These are phyloP conservation scores for Alternaria triticimaculans DNA, from an alignment of 2,329 filamentous ascomycete species.

Conservation along the genomic window DNA sequence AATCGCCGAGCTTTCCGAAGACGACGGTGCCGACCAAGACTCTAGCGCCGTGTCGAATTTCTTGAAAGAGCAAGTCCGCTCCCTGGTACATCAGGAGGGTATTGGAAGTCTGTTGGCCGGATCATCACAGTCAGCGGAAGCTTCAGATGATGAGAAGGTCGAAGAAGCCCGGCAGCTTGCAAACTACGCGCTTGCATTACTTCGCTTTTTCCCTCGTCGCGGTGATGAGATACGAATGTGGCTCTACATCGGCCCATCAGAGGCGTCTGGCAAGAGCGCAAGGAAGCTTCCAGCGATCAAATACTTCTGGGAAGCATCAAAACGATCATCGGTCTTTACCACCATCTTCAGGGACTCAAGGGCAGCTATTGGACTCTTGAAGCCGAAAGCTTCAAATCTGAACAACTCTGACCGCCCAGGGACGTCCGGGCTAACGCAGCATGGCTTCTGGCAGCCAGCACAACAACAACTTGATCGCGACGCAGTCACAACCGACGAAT, in stretches of 20 bases:
- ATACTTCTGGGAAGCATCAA: slow-evolving; percentile 81
- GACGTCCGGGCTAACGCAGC: slow-evolving; percentile 22
- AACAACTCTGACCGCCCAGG: slow-evolving; percentile 9
- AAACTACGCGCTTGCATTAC: slow-evolving; percentile 82
- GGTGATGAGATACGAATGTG: slow-evolving; percentile 95
- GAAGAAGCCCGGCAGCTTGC: slow-evolving; percentile 76
- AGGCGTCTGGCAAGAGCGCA: slow-evolving; percentile 43
- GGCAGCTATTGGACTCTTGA: slow-evolving; percentile 64
- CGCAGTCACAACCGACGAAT: slow-evolving; percentile 69
- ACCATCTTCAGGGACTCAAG: slow-evolving; percentile 64
- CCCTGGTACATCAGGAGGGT: slow-evolving; percentile 76
- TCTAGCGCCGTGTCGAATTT: slow-evolving; percentile 52
- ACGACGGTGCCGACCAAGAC: slow-evolving; percentile 20
- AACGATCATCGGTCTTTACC: slow-evolving; percentile 63
- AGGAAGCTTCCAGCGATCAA: slow-evolving; percentile 69
- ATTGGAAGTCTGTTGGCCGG: slow-evolving; percentile 68
- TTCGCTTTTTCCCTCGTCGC: slow-evolving; percentile 81
- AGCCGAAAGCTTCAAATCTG: slow-evolving; percentile 42
- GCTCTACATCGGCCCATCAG: slow-evolving; percentile 78
- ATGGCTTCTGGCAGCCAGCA: slow-evolving; percentile 44
- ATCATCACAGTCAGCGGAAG: slow-evolving; percentile 46
- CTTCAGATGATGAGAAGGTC: slow-evolving; percentile 45
- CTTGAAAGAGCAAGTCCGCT: slow-evolving; percentile 69
- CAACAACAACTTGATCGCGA: slow-evolving; percentile 40
- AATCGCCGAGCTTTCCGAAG: slow-evolving; percentile 41